Evolutionary conservation across 2,329 filamentous ascomycete species (phyloP).

Genomic region (Colletotrichum agaves): DNA sequence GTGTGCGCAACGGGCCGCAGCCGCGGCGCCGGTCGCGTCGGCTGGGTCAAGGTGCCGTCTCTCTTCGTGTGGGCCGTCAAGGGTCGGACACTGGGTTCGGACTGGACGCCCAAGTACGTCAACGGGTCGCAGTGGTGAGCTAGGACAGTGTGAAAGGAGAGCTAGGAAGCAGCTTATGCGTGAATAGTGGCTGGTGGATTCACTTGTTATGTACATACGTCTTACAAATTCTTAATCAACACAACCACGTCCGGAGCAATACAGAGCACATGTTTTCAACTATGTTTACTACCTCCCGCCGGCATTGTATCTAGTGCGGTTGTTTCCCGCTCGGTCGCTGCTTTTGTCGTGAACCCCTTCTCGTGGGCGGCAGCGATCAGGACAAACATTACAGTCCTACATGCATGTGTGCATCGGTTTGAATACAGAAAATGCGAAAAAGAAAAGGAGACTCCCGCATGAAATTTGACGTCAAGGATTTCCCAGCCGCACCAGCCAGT

Average conservation of each 20-base stretch:
- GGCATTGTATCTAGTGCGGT: background rate
- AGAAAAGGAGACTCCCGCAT: constrained; percentile 24
- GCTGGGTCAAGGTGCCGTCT: constrained; percentile 60
- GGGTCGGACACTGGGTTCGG: constrained; percentile 59
- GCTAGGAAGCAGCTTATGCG: no score
- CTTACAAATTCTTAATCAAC: constrained; percentile 16
- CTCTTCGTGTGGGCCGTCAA: constrained; percentile 63
- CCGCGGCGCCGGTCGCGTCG: constrained; percentile 61
- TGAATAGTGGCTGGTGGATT: no score
- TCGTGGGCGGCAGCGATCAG: background rate
- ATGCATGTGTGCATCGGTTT: constrained; percentile 15
- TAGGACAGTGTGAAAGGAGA: no score
- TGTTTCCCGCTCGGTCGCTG: background rate
- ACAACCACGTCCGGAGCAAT: background rate
- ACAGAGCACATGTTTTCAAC: background rate
- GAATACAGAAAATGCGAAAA: background rate
- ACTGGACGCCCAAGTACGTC: constrained; percentile 57
- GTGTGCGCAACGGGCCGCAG: constrained; percentile 60
- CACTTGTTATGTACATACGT: constrained; percentile 5
- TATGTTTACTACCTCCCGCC: constrained; percentile 1
- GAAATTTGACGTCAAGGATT: constrained; percentile 11
- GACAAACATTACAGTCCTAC: constrained; percentile 17
- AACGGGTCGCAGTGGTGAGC: constrained; percentile 60
- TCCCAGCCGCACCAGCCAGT: constrained; percentile 18
- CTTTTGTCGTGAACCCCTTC: background rate